These are phyloP conservation scores for Parachlorella kessleri DNA, from an alignment of 139 green algal species.

Conservation along the genomic window DNA sequence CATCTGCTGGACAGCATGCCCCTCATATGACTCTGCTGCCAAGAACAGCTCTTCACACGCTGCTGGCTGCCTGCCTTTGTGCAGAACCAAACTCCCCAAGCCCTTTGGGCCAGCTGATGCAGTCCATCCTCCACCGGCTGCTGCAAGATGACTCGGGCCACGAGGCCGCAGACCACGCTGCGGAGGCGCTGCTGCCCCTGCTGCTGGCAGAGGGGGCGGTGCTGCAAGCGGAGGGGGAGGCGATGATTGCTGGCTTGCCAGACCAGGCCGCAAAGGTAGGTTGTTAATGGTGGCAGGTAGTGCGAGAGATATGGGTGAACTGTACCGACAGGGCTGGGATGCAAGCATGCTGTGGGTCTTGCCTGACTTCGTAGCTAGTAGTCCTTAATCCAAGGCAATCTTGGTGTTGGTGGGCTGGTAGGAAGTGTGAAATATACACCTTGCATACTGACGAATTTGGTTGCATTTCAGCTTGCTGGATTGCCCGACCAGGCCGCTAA, in stretches of 20 bases:
- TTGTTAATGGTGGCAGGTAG: neutral
- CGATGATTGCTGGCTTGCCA: neutral
- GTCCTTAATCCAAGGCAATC: neutral
- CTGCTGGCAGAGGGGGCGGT: conserved; percentile 51
- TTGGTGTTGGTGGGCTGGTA: neutral
- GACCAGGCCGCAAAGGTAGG: neutral
- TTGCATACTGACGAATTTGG: neutral
- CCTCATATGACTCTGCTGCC: neutral
- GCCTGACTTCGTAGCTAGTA: neutral
- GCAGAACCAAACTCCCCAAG: neutral
- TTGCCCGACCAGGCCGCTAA: too few species aligned
- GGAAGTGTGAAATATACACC: neutral
- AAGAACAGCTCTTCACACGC: neutral
- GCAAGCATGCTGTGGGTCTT: neutral
- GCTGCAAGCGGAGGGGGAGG: conserved; percentile 42
- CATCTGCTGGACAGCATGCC: neutral
- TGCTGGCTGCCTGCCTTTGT: neutral
- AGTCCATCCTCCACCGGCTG: conserved; percentile 50
- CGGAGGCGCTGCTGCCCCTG: conserved; percentile 74
- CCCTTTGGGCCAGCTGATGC: conserved; percentile 36
- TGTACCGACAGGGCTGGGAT: neutral
- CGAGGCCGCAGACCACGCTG: conserved; percentile 61
- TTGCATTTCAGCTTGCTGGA: too few species aligned
- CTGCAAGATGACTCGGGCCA: conserved; percentile 52
- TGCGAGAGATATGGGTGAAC: neutral